Percentiles rank a stretch among this genome's conserved stretches.
These are phyloP conservation scores for Groenewaldozyma salmanticensis DNA, from an alignment of 805 yeast species.

Conservation along the genomic window DNA sequence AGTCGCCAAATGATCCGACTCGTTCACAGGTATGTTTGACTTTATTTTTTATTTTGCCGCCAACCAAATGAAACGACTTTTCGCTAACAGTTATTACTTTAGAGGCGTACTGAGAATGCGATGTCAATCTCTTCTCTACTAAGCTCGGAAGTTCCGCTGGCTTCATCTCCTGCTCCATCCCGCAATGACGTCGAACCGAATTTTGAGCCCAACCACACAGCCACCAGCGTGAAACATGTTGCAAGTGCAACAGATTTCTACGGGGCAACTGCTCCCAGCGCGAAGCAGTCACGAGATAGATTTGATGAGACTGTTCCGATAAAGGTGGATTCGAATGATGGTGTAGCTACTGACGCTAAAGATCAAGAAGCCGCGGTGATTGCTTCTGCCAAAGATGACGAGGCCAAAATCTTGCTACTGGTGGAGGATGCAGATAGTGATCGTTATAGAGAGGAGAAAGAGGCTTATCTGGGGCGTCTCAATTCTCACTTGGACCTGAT, in stretches of 20 bases:
- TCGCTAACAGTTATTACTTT: too few relatives aligned
- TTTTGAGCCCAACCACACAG: too few relatives aligned
- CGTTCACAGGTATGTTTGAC: too few relatives aligned
- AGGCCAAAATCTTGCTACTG: slow-evolving; percentile 3
- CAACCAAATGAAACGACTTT: too few relatives aligned
- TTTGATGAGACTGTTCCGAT: neutral
- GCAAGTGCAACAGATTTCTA: neutral
- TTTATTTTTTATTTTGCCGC: too few relatives aligned
- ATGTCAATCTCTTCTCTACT: slow-evolving; percentile 16
- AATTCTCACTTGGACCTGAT: slow-evolving; percentile 6
- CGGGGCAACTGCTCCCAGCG: neutral
- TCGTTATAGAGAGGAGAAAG: slow-evolving; percentile 10
- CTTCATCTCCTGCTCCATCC: neutral
- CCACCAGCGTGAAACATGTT: too few relatives aligned
- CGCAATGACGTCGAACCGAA: neutral
- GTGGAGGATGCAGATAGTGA: slow-evolving; percentile 8
- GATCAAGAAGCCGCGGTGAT: neutral
- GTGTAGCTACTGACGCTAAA: neutral
- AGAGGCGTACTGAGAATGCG: slow-evolving; percentile 9
- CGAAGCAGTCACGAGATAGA: neutral
- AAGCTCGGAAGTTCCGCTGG: slow-evolving; percentile 5
- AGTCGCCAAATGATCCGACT: too few relatives aligned
- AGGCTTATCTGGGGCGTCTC: slow-evolving; percentile 8
- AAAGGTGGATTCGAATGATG: neutral
- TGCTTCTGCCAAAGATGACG: neutral